Base-by-base conservation (phyloP, 352 stramenopile species). In the Globisporangium iwayamae region DNA sequence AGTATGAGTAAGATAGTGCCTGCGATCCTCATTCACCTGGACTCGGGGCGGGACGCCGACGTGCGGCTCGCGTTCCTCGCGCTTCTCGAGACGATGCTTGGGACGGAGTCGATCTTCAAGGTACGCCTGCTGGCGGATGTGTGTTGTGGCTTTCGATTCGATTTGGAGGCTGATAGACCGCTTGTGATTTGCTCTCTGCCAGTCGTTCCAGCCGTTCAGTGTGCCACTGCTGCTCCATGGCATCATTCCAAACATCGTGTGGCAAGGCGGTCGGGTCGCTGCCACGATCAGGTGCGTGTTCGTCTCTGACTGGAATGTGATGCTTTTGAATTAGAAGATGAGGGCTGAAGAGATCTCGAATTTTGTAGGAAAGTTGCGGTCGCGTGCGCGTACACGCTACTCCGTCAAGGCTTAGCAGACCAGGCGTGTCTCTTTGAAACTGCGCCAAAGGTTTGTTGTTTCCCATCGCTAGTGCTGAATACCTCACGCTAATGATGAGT, bases 201-300 rank as follows among this genome's bases (percentile, higher is more conserved):
- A 94, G 86, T 65, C 81, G 0, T 89, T 95, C 55, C 76, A 83
- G 57, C 72, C 78, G 14, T 93, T 84, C 62, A 88, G 73, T 48
- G 71, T 70, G 14, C 13, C 63, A 25, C 58, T 96, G 22, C 60
- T 97, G 25, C 68, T 90, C 43, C 87, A 93, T 52, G 76, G 78
- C 48, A 90, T 97, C 46, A 83, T 93, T 25, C 89, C 91, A 11
- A 97, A 96, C 73, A 90, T 96, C 39, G 86, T 96, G 28, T 97
- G 91, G 89, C 82, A 83, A 62, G 90, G 82, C 25, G 91, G 89
- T 20, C 81, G 88, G 47, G 87, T 96, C 18, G 88, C 90, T 47
- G 83, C 87, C 39, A 96, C 88, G 10, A 90, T 96, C 62, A 79
- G 85, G 86, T 93, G 60, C 18, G 56, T 13, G 39, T 2, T 68